phyloP scores from a whole-genome alignment of 139 green algal genomes.

The Chlorella sp. region DNA sequence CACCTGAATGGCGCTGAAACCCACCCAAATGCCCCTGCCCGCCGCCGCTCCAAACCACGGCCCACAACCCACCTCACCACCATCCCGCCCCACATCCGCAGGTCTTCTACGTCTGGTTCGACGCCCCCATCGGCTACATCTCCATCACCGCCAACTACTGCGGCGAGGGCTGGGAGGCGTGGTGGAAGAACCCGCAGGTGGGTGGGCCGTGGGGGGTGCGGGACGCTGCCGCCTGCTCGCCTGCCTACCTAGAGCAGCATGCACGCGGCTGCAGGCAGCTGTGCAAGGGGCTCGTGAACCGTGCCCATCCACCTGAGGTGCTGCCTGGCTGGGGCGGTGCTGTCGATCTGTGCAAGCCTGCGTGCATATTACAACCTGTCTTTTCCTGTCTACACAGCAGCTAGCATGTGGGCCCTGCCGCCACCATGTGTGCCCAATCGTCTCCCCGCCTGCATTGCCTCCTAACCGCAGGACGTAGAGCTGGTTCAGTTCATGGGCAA shows the following conservation, averaged over 20 bases:
- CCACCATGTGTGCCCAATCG: not conserved
- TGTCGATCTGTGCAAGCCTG: too few species aligned
- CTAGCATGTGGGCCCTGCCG: too few species aligned
- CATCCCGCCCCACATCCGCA: not conserved
- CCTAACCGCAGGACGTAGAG: conserved; percentile 96
- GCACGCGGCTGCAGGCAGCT: too few species aligned
- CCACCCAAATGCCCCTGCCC: too few species aligned
- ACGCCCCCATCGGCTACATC: conserved; percentile 98
- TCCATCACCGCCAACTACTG: conserved; percentile 95
- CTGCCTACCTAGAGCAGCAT: not conserved
- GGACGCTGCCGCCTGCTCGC: not conserved
- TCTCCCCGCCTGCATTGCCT: not conserved
- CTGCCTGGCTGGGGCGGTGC: too few species aligned
- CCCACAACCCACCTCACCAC: not conserved
- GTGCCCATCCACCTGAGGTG: too few species aligned
- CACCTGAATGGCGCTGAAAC: too few species aligned
- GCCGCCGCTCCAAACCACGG: too few species aligned
- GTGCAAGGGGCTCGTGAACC: too few species aligned
- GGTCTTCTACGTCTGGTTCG: conserved; percentile 99
- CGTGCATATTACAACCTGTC: too few species aligned
- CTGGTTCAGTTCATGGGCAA: conserved; percentile 99
- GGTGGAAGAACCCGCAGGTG: conserved; percentile 88
- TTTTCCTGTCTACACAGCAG: too few species aligned
- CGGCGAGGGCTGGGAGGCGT: conserved; percentile 78
- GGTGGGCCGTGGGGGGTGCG: not conserved